Conservation (phyloP, 2,329 filamentous ascomycete genomes). For the Pestalotiopsis sp. region DNA sequence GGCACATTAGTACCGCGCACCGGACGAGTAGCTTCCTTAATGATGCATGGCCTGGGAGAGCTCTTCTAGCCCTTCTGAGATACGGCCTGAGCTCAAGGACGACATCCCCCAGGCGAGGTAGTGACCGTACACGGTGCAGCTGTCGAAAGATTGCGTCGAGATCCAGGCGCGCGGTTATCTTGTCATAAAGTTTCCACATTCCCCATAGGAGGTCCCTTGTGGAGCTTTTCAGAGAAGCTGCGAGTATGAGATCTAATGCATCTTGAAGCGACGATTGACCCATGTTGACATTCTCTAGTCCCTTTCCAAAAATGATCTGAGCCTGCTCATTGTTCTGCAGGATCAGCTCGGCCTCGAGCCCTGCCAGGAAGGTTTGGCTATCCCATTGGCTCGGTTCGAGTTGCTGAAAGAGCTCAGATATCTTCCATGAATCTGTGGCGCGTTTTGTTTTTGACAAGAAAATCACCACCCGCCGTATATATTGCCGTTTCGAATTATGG, state of each 20-base stretch:
- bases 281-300: conserved; percentile 29
- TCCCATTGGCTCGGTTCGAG: conserved; percentile 42
- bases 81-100: conserved; percentile 22
- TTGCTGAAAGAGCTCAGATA: conserved; percentile 46
- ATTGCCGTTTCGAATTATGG: conserved; percentile 26
- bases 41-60: conserved; percentile 14
- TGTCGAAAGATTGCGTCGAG: conserved; percentile 28
- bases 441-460: conserved; percentile 46
- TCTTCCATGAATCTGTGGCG: conserved; percentile 46
- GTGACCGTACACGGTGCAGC: conserved; percentile 23
- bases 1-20: conserved; percentile 28
- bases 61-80: conserved; percentile 14
- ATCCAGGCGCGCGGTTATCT: conserved; percentile 26
- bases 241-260: conserved; percentile 47
- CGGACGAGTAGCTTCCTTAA: conserved; percentile 28
- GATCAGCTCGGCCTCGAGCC: conserved; percentile 43
- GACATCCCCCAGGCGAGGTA: conserved; percentile 29
- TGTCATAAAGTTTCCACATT: conserved; percentile 29
- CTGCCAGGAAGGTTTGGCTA: conserved; percentile 40
- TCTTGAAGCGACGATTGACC: conserved; percentile 33
- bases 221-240: conserved; percentile 37
- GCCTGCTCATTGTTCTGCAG: conserved; percentile 42
- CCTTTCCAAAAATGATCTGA: conserved; percentile 40
- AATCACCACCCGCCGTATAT: conserved; percentile 38
- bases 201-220: conserved; percentile 19